Base-by-base conservation (phyloP, 352 stramenopile genomes). In the Globisporangium emineosum region DNA sequence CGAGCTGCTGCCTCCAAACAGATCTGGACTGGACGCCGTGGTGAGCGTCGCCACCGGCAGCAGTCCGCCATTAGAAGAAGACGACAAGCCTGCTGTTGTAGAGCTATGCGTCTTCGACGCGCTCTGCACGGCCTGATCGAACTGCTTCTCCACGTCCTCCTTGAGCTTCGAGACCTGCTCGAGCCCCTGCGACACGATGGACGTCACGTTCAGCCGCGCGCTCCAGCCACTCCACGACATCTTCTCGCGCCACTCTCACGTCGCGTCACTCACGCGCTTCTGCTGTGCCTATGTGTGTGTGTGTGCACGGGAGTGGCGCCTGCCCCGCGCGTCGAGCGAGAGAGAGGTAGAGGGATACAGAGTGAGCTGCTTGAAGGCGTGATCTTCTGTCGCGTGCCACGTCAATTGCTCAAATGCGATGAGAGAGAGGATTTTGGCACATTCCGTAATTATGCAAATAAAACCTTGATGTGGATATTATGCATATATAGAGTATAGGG, bases 131-230 rank as follows among this genome's bases (percentile, higher is more conserved):
- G 85, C 82, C 64, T 94, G 81, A 53, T 94, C 86, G 60, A 94
- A 94, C 61, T 91, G 87, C 70, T 94, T 94, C 70, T 94, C 86
- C 56, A 94, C 86, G 64, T 94, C 86, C 67, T 94, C 86, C 23
- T 85, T 85, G 60, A 94, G 73, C 77, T 76, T 91, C 45, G 71
- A 79, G 58, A 94, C 86, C 66, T 94, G 86, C 65, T 94, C 86
- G 33, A 94, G 70, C 15, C 86, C 86, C 65, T 93, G 86, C 19
- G 82, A 90, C 35, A 94, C 86, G 70, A 94, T 89, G 35, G 80
- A 90, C 66, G 85, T 83, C 50, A 94, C 79, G 58, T 92, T 94
- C 60, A 94, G 63, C 66, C 85, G 83, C 60, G 75, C 66, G 58
- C 81, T 74, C 84, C 84, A 93, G 29, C 72, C 72, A 51, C 78